Evolutionary conservation across 176 grass and related monocot species (phyloP).

Genomic region (Oryza glumipatula): DNA sequence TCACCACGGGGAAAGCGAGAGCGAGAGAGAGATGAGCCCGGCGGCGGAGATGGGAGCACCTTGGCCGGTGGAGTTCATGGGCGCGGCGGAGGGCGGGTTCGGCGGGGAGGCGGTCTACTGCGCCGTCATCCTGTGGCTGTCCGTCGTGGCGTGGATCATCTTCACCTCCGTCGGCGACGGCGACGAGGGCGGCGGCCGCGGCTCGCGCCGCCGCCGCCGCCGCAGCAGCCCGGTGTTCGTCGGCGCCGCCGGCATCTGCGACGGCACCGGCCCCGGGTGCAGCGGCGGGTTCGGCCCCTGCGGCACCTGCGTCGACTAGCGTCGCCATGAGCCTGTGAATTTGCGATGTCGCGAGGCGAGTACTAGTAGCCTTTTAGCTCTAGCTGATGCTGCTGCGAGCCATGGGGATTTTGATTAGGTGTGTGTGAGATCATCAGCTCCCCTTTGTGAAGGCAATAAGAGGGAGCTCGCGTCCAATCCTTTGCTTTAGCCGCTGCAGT

Average conservation of each 20-base stretch:
- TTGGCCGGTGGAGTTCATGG: conserved; percentile 46
- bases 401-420: background rate
- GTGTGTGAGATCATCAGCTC: background rate
- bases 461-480: conserved; percentile 19
- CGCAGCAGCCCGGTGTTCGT: conserved; percentile 51
- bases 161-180: conserved; percentile 60
- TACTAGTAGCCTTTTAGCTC: background rate
- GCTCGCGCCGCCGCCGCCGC: conserved; percentile 24
- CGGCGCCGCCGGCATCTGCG: conserved; percentile 57
- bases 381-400: background rate
- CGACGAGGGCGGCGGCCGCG: background rate
- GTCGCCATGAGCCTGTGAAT: background rate
- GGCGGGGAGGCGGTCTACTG: conserved; percentile 82
- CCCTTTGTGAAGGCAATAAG: conserved; percentile 52
- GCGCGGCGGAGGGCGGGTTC: conserved; percentile 30
- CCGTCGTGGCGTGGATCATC: conserved; percentile 79
- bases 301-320: conserved; percentile 52
- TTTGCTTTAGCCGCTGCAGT: background rate
- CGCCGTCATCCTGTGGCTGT: conserved; percentile 85
- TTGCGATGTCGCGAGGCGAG: background rate
- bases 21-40: background rate
- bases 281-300: conserved; percentile 57
- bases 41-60: background rate
- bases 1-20: background rate
- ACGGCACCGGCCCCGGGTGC: conserved; percentile 55